phyloP scores from a whole-genome alignment of 306 rosid genomes.

The Myrica gale region DNA sequence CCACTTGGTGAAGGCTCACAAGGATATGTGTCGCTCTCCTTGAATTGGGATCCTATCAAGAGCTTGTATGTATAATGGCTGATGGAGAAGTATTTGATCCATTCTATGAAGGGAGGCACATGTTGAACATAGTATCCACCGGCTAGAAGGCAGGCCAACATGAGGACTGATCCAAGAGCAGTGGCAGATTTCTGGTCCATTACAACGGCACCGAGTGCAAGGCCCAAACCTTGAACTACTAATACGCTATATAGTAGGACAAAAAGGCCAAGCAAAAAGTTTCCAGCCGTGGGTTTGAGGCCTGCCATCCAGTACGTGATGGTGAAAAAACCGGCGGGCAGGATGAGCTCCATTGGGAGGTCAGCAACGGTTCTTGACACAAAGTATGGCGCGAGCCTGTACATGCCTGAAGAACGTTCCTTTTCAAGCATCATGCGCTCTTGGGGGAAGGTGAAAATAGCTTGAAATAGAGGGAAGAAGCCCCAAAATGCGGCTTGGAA shows the following conservation, averaged over 20 bases:
- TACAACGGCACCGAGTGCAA: constrained; percentile 62
- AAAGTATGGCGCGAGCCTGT: constrained; percentile 70
- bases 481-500: constrained; percentile 53
- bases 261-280: constrained; percentile 37
- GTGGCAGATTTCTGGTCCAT: constrained; percentile 58
- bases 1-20: constrained; percentile 25
- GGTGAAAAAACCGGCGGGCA: constrained; percentile 46
- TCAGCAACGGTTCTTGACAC: constrained; percentile 48
- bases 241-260: constrained; percentile 45
- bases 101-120: constrained; percentile 54
- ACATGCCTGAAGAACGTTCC: constrained; percentile 71
- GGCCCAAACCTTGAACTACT: constrained; percentile 66
- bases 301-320: constrained; percentile 67
- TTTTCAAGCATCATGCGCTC: constrained; percentile 59
- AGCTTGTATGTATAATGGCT: constrained; percentile 52
- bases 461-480: constrained; percentile 51
- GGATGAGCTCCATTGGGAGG: constrained; percentile 68
- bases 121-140: constrained; percentile 63
- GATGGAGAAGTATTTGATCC: constrained; percentile 56
- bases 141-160: constrained; percentile 52
- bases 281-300: constrained; percentile 22
- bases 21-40: constrained; percentile 38
- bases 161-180: constrained; percentile 56
- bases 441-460: constrained; percentile 66
- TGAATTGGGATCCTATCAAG: constrained; percentile 56